A percentile compares a stretch with the other conserved stretches of the same genome.
phyloP scores from a whole-genome alignment of 2,329 filamentous ascomycete genomes.

The Phialophora expanda region DNA sequence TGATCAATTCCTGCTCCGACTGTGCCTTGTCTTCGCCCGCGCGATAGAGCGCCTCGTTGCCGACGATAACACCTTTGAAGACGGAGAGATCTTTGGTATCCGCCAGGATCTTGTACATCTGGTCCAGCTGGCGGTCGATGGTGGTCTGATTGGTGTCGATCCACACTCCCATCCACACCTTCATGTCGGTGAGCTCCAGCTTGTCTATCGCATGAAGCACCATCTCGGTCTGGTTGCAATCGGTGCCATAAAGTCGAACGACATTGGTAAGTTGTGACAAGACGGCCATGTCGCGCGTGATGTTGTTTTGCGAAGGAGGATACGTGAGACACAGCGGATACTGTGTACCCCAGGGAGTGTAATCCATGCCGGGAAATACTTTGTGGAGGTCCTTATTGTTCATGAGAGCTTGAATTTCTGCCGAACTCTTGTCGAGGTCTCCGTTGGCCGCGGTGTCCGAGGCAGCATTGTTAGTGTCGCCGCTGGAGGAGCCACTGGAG shows the following conservation, averaged over 20 bases:
- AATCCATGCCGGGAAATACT: slow-evolving; percentile 94
- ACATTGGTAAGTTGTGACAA: slow-evolving; percentile 88
- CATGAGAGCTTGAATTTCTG: slow-evolving; percentile 79
- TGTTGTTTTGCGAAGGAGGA: slow-evolving; percentile 88
- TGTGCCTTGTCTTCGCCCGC: slow-evolving; percentile 61
- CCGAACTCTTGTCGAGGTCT: slow-evolving; percentile 74
- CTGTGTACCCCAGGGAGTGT: slow-evolving; percentile 88
- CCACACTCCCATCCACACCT: slow-evolving; percentile 95
- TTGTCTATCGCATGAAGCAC: slow-evolving; percentile 79
- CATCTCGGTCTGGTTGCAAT: slow-evolving; percentile 98
- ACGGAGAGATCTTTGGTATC: slow-evolving; percentile 50
- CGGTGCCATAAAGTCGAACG: slow-evolving; percentile 88
- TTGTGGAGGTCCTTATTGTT: slow-evolving; percentile 83
- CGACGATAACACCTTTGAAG: slow-evolving; percentile 67
- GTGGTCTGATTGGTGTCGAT: slow-evolving; percentile 83
- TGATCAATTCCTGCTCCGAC: slow-evolving; percentile 66
- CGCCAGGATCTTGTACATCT: slow-evolving; percentile 85
- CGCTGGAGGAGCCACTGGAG: slow-evolving; percentile 33
- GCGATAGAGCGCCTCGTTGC: slow-evolving; percentile 67
- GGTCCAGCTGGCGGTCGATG: slow-evolving; percentile 77
- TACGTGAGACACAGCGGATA: slow-evolving; percentile 80
- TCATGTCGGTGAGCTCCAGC: slow-evolving; percentile 74
- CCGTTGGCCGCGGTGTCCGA: slow-evolving; percentile 68
- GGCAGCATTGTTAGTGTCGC: slow-evolving; percentile 53
- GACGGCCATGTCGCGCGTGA: slow-evolving; percentile 88